Base-by-base conservation (phyloP, 192 early-diverging fungal genomes). In the Backusella luteola region DNA sequence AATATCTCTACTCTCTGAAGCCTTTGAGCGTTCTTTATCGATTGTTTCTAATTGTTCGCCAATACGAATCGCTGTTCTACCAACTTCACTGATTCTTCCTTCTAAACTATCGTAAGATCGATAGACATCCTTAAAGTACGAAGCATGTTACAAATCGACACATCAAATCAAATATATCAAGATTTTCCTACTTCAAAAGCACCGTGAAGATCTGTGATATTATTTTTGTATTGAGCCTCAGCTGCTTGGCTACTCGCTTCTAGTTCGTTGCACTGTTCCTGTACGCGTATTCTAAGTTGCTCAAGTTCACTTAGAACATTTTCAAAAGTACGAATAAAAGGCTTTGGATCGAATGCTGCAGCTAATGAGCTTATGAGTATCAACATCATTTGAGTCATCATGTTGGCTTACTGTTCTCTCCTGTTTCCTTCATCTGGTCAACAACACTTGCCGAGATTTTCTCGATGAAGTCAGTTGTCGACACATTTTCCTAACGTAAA, bases 1-100 rank as follows among this genome's bases (percentile, higher is more conserved):
- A 35, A 99, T 84, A 83, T 97, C 95, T 71, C 93, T 90, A 34
- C 96, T 93, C 56, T 98, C 94, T 26, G 92, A 89, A 0, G 97
- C 96, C 2, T 94, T 90, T 73, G 92, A 89, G 71, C 94, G 85
- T 71, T 99, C 96, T 76, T 93, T 95, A 80, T 97, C 96, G 52
- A 98, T 94, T 0, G 93, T 96, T 79, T 99, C 98, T 46, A 99
- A 88, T 85, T 99, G 96, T 80, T 99, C 98, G 72, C 98, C 94
- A 77, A 99, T 97, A 67, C 95, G 89, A 52, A 98, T 93, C n/a
- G 97, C 96, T 26, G 97, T 98, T 76, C 94, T 96, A 80, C 97
- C 94, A 9, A 99, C 95, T 81, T 97, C 93, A 71, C 91, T 91
- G 42, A 98, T 92, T 68, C 96, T 89, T 34, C 86, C 86, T 82